Evolutionary conservation across 768 basidiomycete genomes (phyloP), one percentile per base, ranked within the genome.

Genomic region (Termitomyces sp.): DNA sequence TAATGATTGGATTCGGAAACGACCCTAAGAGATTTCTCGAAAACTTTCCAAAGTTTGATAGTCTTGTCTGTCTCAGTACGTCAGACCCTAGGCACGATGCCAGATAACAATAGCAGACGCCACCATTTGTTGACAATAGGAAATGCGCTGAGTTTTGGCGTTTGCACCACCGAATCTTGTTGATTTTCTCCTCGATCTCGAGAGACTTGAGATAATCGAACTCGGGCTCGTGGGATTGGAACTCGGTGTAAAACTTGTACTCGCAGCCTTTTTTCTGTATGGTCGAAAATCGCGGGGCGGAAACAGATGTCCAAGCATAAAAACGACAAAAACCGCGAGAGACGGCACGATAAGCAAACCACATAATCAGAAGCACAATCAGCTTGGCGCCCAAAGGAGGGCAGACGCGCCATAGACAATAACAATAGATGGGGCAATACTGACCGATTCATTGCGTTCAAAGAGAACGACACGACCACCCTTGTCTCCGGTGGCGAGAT

Each of bases 111-210:
- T 21, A 52, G 55, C 56, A 52, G 32, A 39, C 72, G 81, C 58
- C 59, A 96, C 97, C 97, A 66, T 99, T 99, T 30, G 97, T 98
- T 57, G 94, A 96, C 51, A 99, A 74, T 55, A 99, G 76, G 73
- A 99, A 98, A 73, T 99, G 97, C 44, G 97, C 95, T 45, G 91
- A 81, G 71, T 98, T 98, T 76, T 97, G 94, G 62, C 97, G 84
- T 78, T 88, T 94, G 80, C 95, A 98, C 97, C 97, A 99, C 72
- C 94, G 93, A 84, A 99, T 99, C 85, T 97, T 92, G 80, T 99
- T 99, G 80, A 99, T 99, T 88, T 99, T 99, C 83, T 99, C 97
- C 76, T 99, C 97, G 73, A 99, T 99, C 82, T 99, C 97, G 64
- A 99, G 80, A 23, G 94, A 97, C 81, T 99, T 99, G 68, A 99